Base-by-base conservation (phyloP, 208 protist genomes). In the Acanthamoeba culbertsoni region DNA sequence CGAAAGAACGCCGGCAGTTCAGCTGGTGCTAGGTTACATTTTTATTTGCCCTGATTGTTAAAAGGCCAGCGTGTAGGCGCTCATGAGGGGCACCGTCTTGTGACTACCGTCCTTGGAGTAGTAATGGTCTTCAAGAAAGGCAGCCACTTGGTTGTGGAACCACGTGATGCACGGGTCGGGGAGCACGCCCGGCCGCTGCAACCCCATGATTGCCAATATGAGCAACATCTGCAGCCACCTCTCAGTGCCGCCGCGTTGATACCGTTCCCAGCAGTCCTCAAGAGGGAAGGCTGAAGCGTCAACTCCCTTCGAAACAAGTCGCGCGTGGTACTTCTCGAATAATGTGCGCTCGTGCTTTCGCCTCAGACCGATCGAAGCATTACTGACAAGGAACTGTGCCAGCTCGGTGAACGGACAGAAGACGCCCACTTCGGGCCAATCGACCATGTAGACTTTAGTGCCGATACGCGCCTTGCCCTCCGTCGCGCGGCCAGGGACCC, bases 361-460 rank as follows among this genome's bases (percentile, higher is more conserved):
- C 28, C 93, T 65, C 10, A 94, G 31, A 12, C 91, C 62, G 31
- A 91, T 79, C 28, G 93, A 28, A 16, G 53, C 48, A 37, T 94
- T 94, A 59, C 79, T 91, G 53, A 94, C 63, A 2, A 91, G 6
- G 62, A 91, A 94, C 57, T 94, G 93, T 31, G 93, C 62, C 6
- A 94, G 14, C 43, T 94, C 93, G 40, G 57, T 71, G 62, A 94
- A 94, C 23, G 93, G 93, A 48, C 53, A 55, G 51, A 35, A 45
- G 20, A 94, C 45, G 46, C 93, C 93, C 53, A 94, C 79, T 12
- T 91, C 93, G 42, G 93, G 46, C 62, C 68, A 94, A 31, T 94
- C 93, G 40, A 94, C 71, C 53, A 94, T 77, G 31, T 91, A 84
- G 26, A 94, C 53, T 71, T 68, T 89, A 0, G 35, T 14, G 0